Evolutionary conservation across 73 alveolate species (phyloP), one percentile per base, ranked within the genome.

Genomic region (Effrenium voratum): DNA sequence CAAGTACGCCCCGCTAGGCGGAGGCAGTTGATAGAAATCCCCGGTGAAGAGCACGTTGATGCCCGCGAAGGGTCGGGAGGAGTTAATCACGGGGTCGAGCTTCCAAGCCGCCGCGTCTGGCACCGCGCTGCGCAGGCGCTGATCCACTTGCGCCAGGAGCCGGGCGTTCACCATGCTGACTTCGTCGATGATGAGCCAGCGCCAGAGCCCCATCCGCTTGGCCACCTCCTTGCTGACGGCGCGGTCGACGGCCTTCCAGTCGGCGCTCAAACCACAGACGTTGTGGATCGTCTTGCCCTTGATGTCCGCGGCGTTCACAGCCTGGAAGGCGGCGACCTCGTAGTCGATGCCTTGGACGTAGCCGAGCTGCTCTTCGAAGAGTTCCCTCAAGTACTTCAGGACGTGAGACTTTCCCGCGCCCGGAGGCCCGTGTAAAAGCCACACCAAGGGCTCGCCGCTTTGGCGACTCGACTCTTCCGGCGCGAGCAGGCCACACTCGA

Each of bases 1-100:
- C 12, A 85, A 4, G 49, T 26, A 34, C 46, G 30, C 66, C 2
- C 94, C 94, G 1, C 28, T 66, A 5, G 94, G 94, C 1, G 94
- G 94, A 8, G 94, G 94, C 45, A 85, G 82, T 30, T 55, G 94
- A 30, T 40, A 45, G 82, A 85, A 85, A 82, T 59, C 94, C 44
- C 94, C 94, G 36, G 46, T 59, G 66, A 85, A 30, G 66, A 85
- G 3, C 66, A 85, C 94, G 82, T 85, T 85, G 94, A 85, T 15
- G 82, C 94, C 94, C 44, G 46, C n/a, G n/a, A n/a, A n/a, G n/a
- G n/a, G n/a, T n/a, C n/a, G n/a, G n/a, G n/a, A n/a, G n/a, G n/a
- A n/a, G n/a, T n/a, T n/a, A n/a, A n/a, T n/a, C n/a, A n/a, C n/a
- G n/a, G n/a, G n/a, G 49, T 72, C 49, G 45, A 36, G 83, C 83